phyloP scores from a whole-genome alignment of 148 eudicot species.

The Rheum nobile region DNA sequence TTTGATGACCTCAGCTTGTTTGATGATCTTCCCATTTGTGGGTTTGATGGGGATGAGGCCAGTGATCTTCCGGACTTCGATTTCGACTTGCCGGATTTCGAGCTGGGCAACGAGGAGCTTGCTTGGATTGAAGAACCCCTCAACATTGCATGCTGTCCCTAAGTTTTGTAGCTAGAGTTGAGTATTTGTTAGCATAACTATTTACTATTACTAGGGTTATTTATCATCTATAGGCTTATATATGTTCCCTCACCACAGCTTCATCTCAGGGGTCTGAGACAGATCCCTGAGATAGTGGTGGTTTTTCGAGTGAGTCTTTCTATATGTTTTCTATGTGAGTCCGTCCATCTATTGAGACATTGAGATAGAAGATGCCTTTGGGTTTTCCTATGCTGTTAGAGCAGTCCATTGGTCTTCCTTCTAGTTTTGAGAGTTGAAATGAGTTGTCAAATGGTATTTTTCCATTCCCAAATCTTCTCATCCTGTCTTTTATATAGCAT shows the following conservation, averaged over 20 bases:
- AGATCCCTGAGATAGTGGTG: constrained; percentile 12
- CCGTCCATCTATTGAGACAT: background rate
- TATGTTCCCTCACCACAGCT: background rate
- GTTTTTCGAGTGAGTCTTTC: constrained; percentile 21
- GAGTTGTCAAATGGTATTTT: background rate
- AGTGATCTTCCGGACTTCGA: constrained; percentile 57
- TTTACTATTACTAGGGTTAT: background rate
- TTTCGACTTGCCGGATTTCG: constrained; percentile 19
- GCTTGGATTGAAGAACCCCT: constrained; percentile 49
- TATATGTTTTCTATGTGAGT: constrained; percentile 6
- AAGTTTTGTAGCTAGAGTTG: constrained; percentile 76
- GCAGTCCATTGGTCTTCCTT: constrained; percentile 46
- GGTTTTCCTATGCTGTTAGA: constrained; percentile 75
- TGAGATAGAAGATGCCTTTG: constrained; percentile 15
- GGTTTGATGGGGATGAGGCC: constrained; percentile 22
- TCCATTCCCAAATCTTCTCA: background rate
- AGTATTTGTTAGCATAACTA: constrained; percentile 6
- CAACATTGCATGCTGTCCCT: constrained; percentile 66
- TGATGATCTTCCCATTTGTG: constrained; percentile 29
- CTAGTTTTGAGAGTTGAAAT: constrained; percentile 1
- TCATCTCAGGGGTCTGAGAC: background rate
- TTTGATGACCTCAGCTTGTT: constrained; percentile 26
- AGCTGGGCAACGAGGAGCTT: constrained; percentile 44
- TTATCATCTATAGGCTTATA: constrained; percentile 1
- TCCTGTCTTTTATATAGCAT: background rate